Conservation (phyloP, 2,329 filamentous ascomycete species). For the Apiospora phragmitis region DNA sequence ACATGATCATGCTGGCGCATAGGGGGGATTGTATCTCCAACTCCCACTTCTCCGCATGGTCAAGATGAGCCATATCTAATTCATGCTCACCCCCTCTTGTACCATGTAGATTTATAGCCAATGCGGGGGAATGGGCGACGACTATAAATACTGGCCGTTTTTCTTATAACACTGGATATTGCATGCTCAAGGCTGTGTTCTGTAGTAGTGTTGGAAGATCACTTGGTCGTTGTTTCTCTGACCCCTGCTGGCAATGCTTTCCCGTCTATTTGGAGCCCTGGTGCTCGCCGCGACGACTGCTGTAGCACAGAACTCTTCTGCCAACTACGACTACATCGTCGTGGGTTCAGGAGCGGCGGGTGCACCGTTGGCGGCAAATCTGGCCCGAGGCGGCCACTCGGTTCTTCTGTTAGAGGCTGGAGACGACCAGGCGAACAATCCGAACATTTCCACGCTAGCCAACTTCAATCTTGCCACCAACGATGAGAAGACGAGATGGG, state of each 20-base stretch:
- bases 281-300: neutral
- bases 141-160: neutral
- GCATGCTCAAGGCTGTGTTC: neutral
- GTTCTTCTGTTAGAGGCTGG: conserved; percentile 58
- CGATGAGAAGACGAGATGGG: conserved; percentile 48
- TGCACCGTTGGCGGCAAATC: conserved; percentile 51
- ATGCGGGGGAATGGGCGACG: neutral
- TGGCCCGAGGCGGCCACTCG: conserved; percentile 53
- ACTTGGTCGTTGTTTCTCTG: neutral
- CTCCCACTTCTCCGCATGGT: neutral
- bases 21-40: neutral
- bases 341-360: conserved; percentile 58
- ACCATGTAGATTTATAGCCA: neutral
- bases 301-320: neutral
- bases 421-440: conserved; percentile 42
- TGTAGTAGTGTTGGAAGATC: neutral
- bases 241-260: neutral
- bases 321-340: conserved; percentile 26
- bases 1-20: neutral
- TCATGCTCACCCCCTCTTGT: neutral
- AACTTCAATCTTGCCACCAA: conserved; percentile 40
- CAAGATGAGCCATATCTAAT: neutral
- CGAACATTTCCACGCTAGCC: conserved; percentile 29
- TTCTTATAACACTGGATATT: neutral
- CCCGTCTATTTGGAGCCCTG: neutral